Conservation (phyloP, 1,139 yeast species). For the Candida labiduridarum region DNA sequence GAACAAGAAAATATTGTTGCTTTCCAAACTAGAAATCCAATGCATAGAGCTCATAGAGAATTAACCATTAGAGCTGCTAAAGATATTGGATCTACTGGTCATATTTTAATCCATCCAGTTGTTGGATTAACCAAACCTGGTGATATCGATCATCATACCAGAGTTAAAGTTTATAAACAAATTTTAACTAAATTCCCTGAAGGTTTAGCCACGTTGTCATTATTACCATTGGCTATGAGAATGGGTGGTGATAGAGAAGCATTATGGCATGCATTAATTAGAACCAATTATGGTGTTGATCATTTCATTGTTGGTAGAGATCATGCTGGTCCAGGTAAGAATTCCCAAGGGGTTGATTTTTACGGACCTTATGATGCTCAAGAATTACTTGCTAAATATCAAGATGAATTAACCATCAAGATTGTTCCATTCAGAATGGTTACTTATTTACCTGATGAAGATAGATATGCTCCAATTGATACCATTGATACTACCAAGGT, state of each 20-base stretch:
- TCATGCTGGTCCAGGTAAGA: conserved; percentile 96
- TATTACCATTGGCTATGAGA: conserved; percentile 95
- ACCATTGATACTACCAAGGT: conserved; percentile 75
- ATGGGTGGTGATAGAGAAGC: conserved; percentile 99
- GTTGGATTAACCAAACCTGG: conserved; percentile 98
- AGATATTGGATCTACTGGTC: conserved; percentile 50
- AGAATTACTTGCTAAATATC: conserved; percentile 74
- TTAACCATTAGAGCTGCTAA: conserved; percentile 91
- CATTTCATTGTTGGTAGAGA: conserved; percentile 98
- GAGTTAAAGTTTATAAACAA: conserved; percentile 93
- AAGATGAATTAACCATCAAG: conserved; percentile 78
- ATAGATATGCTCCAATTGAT: conserved; percentile 93
- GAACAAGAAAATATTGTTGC: conserved; percentile 76
- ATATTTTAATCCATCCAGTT: conserved; percentile 91
- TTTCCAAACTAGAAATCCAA: conserved; percentile 97
- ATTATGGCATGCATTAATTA: conserved; percentile 95
- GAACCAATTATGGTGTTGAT: conserved; percentile 95
- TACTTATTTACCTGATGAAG: conserved; percentile 93
- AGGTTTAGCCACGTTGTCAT: conserved; percentile 87
- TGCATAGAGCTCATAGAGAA: conserved; percentile 98
- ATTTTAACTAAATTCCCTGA: conserved; percentile 89
- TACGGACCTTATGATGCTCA: conserved; percentile 98
- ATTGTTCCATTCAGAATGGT: conserved; percentile 98
- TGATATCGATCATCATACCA: conserved; percentile 95
- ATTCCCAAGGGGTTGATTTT: conserved; percentile 91